A percentile compares a stretch with the other conserved stretches of the same genome.
phyloP scores from a whole-genome alignment of 2,329 filamentous ascomycete species.

The Emmonsia crescens region DNA sequence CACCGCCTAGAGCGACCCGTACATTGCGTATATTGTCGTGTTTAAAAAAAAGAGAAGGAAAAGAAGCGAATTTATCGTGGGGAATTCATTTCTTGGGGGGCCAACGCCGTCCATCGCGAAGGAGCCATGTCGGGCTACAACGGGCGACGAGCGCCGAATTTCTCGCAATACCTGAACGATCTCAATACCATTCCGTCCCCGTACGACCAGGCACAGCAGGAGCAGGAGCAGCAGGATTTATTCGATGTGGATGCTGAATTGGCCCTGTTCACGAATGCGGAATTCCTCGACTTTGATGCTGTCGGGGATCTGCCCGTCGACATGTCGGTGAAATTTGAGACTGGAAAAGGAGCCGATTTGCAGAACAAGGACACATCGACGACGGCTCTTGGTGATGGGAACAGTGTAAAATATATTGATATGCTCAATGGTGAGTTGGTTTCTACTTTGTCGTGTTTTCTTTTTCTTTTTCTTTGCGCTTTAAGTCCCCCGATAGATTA shows the following conservation, averaged over 20 bases:
- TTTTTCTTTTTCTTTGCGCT: conserved; percentile 2
- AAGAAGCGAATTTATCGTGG: not conserved
- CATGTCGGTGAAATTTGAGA: conserved; percentile 18
- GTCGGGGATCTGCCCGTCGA: conserved; percentile 16
- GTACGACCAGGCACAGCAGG: conserved; percentile 48
- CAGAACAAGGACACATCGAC: conserved; percentile 14
- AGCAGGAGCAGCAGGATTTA: conserved; percentile 44
- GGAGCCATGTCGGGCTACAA: conserved; percentile 58
- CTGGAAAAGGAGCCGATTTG: conserved; percentile 14
- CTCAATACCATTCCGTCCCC: conserved; percentile 62
- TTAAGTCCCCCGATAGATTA: not conserved
- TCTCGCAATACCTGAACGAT: conserved; percentile 80
- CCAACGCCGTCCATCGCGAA: not conserved
- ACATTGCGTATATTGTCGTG: not conserved
- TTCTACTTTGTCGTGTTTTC: not conserved
- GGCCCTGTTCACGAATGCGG: conserved; percentile 69
- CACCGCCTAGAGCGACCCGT: not conserved
- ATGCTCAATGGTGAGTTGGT: conserved; percentile 31
- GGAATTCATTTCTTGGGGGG: not conserved
- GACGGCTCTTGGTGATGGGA: conserved; percentile 4
- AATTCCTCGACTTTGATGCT: conserved; percentile 68
- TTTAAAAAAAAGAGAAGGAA: not conserved
- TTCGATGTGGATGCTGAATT: conserved; percentile 61
- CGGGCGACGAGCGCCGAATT: conserved; percentile 70
- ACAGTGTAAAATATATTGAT: conserved; percentile 32